Base-by-base conservation (phyloP, 2,329 filamentous ascomycete species). In the Sporothrix dimorphospora region DNA sequence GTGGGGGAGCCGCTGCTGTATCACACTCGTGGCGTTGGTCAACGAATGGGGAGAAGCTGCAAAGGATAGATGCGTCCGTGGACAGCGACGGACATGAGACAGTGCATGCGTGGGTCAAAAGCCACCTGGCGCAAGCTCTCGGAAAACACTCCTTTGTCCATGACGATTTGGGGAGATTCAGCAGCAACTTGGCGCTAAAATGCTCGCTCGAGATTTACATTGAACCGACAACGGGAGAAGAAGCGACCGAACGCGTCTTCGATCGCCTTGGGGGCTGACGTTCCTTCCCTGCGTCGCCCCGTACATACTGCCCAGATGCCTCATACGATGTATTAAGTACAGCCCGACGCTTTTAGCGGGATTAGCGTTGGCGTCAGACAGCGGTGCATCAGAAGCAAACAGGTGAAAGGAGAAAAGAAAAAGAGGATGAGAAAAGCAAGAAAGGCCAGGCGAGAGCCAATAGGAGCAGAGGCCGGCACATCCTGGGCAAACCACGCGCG, bases 161-260 rank as follows among this genome's bases (percentile, higher is more conserved):
- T 61, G 57, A 40, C n/a, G 38, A 40, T 21, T 40, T 14, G 21
- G n/a, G 53, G 49, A n/a, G 27, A 57, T 34, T 57, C 14, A 42
- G 34, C 59, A 42, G 19, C 63, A 30, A 21, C 63, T 19, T 49
- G 21, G 63, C 65, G 67, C 67, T 69, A 59, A 69, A 69, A n/a
- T 45, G 38, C 51, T 69, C 67, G 67, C 67, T 69, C 47, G 67
- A 40, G 49, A 53, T 69, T 69, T 51, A 57, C 38, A 47, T 59
- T 47, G 47, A 30, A 57, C 14, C 49, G 40, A 47, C 67, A n/a
- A 55, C 30, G n/a, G 30, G 24, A 51, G 11, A 45, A 65, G 59
- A 38, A 45, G 57, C 57, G 34, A 40, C 34, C n/a, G 34, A 42
- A 63, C 57, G 57, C n/a, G n/a, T 34, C 24, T n/a, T 63, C 34